Base-by-base conservation (phyloP, 768 basidiomycete species). In the Trametes villosa region DNA sequence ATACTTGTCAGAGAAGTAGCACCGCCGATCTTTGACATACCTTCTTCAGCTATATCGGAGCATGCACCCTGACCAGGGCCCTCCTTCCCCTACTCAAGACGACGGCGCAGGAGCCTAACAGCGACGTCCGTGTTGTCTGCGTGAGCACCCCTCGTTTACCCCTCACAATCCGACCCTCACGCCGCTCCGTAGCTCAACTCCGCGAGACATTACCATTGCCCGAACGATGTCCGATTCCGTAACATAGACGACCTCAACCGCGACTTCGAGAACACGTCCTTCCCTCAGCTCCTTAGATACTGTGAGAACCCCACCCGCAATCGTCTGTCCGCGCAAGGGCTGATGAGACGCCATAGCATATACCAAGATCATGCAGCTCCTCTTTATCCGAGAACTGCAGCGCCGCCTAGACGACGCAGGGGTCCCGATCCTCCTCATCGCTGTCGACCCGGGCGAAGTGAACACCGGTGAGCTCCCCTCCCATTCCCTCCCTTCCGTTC, bases 361-460 rank as follows among this genome's bases (percentile, higher is more conserved):
- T 40, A 57, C 59, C 20, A 67, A 70, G 45, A 61, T 72, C 24
- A 61, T 68, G 38, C 60, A 64, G 24, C 53, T 70, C 20, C 60
- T 72, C 9, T 68, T 63, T 48, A 61, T 61, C 33, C 53, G 60
- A 11, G 70, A 71, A 45, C 64, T 73, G 12, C 71, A 72, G 45
- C 38, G 54, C 8, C 65, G 66, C 12, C 53, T 72, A 1, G 57
- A 77, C 62, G 71, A 70, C 8, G 62, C 67, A 2, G 62, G 67
- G 2, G 58, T 70, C 36, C 66, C 72, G 9, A 77, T 79, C 46
- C 67, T 71, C 8, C 72, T 68, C 47, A 70, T 76, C 30, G 62
- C 76, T 24, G 65, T 75, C 15, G 71, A 77, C 49, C 78, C 76
- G 2, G 77, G 78, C 15, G 63, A 62, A 18, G 74, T 78, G 50